Conservation (phyloP, 2,329 filamentous ascomycete species). For the Sarocladium strictum region DNA sequence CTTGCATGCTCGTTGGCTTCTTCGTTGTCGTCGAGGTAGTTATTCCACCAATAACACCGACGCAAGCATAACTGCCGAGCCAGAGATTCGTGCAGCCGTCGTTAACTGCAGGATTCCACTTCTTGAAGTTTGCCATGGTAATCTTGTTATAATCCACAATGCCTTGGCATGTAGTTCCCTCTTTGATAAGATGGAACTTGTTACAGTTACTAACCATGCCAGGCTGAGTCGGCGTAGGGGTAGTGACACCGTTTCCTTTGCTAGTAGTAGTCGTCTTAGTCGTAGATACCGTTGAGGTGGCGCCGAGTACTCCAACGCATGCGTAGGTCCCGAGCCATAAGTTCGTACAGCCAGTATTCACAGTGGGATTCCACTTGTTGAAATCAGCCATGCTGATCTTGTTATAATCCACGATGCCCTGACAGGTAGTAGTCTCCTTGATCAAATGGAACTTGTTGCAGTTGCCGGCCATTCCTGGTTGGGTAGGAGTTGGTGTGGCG, state of each 20-base stretch:
- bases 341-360: neutral
- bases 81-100: constrained; percentile 8
- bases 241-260: constrained; percentile 6
- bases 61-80: constrained; percentile 10
- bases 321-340: neutral
- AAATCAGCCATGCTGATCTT: neutral
- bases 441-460: constrained; percentile 16
- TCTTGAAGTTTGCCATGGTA: constrained; percentile 5
- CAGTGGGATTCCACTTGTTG: constrained; percentile 1
- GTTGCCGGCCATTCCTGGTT: constrained; percentile 12
- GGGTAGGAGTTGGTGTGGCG: constrained; percentile 10
- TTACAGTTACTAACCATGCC: constrained; percentile 15
- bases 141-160: constrained; percentile 3
- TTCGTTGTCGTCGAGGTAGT: neutral
- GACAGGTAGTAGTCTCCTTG: constrained; percentile 10
- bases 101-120: constrained; percentile 12
- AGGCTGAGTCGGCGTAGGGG: constrained; percentile 13
- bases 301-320: neutral
- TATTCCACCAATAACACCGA: neutral
- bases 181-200: constrained; percentile 9
- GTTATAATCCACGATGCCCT: constrained; percentile 4
- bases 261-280: neutral
- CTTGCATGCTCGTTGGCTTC: no score
- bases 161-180: constrained; percentile 6
- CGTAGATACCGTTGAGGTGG: neutral